A percentile compares a stretch with the other conserved stretches of the same genome.
Conservation (phyloP, 2,329 filamentous ascomycete genomes). For the Fusarium euwallaceae region DNA sequence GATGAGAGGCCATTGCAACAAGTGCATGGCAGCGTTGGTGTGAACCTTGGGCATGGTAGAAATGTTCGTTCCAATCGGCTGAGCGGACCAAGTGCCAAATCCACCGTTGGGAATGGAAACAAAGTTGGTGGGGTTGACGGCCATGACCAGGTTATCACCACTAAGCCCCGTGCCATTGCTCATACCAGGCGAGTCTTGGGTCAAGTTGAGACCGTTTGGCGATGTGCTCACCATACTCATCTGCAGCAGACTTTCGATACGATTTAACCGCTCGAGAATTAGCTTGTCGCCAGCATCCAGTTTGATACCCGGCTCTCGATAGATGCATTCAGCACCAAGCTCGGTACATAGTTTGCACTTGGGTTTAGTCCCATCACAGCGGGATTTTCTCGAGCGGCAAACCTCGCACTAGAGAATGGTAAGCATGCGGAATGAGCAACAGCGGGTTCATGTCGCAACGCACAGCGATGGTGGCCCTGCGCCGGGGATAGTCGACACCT, state of each 20-base stretch:
- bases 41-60: slow-evolving; percentile 89
- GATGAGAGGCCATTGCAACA: slow-evolving; percentile 85
- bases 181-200: slow-evolving; percentile 73
- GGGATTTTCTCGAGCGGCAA: slow-evolving; percentile 83
- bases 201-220: slow-evolving; percentile 66
- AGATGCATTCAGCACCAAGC: slow-evolving; percentile 85
- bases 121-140: slow-evolving; percentile 58
- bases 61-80: slow-evolving; percentile 71
- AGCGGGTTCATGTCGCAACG: slow-evolving; percentile 46
- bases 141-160: slow-evolving; percentile 66
- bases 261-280: slow-evolving; percentile 81
- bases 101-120: slow-evolving; percentile 73
- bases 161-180: slow-evolving; percentile 74
- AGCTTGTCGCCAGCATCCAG: slow-evolving; percentile 89
- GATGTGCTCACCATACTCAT: slow-evolving; percentile 69
- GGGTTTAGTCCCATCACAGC: slow-evolving; percentile 83
- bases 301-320: slow-evolving; percentile 88
- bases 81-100: slow-evolving; percentile 77
- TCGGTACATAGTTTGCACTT: slow-evolving; percentile 89
- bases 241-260: slow-evolving; percentile 85
- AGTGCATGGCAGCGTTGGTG: slow-evolving; percentile 82
- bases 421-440: slow-evolving; percentile 22
- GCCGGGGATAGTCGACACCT: slow-evolving; percentile 72
- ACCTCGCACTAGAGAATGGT: slow-evolving; percentile 75
- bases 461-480: slow-evolving; percentile 76